Conservation (phyloP, 176 grass and related monocot genomes). For the Carex cristatella region DNA sequence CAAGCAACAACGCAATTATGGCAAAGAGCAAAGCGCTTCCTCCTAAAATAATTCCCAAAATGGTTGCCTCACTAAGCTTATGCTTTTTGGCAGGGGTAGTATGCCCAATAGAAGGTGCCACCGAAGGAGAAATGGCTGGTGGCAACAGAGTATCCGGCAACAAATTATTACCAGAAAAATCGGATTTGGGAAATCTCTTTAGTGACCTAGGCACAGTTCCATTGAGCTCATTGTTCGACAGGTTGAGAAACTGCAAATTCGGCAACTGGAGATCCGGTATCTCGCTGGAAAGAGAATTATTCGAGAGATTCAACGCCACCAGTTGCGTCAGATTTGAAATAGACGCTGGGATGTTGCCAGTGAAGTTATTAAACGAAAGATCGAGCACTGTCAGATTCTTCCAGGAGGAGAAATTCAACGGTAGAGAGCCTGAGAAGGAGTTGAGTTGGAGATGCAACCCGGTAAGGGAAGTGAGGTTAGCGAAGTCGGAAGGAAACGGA, state of each 20-base stretch:
- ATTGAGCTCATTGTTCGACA: conserved; percentile 70
- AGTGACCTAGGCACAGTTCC: conserved; percentile 47
- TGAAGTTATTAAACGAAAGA: conserved; percentile 80
- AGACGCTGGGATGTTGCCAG: conserved; percentile 29
- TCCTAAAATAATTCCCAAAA: conserved; percentile 69
- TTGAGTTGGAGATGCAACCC: conserved; percentile 89
- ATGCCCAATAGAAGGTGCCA: not conserved
- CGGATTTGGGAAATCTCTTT: conserved; percentile 31
- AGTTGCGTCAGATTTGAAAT: conserved; percentile 52
- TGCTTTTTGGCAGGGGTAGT: not conserved
- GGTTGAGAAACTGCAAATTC: conserved; percentile 50
- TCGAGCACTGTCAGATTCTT: conserved; percentile 46
- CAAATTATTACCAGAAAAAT: conserved; percentile 54
- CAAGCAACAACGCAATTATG: conserved; percentile 33
- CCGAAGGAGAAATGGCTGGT: not conserved
- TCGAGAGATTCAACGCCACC: conserved; percentile 69
- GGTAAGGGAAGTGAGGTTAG: conserved; percentile 37
- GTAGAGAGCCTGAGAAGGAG: conserved; percentile 50
- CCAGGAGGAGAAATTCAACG: not conserved
- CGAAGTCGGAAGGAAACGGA: conserved; percentile 47
- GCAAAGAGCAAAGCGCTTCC: conserved; percentile 38
- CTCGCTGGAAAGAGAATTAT: conserved; percentile 72
- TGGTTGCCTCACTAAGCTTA: conserved; percentile 42
- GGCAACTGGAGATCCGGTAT: conserved; percentile 66
- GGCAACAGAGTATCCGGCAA: not conserved